phyloP scores from a whole-genome alignment of 2,329 filamentous ascomycete species.

The Alternaria sp. region DNA sequence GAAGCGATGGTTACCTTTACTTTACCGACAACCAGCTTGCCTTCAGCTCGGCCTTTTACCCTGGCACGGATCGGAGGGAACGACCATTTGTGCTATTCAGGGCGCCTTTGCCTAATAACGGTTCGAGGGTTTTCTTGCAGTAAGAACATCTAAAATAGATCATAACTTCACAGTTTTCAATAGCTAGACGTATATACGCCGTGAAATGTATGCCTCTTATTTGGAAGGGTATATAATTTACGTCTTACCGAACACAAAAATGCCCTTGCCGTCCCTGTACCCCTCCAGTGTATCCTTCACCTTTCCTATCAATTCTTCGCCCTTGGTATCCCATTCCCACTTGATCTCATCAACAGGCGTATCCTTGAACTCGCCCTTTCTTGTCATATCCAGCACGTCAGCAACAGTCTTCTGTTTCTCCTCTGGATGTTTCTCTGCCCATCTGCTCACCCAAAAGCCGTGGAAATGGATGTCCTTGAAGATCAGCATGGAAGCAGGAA shows the following conservation, averaged over 20 bases:
- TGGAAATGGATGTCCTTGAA: constrained; percentile 91
- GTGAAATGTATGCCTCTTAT: background rate
- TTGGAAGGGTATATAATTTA: constrained; percentile 14
- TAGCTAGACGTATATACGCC: background rate
- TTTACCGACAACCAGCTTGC: constrained; percentile 63
- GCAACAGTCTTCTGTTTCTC: constrained; percentile 83
- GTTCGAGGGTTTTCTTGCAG: constrained; percentile 50
- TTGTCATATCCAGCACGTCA: constrained; percentile 80
- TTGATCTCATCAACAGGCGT: constrained; percentile 81
- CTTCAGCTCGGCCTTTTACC: constrained; percentile 48
- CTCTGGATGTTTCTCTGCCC: constrained; percentile 78
- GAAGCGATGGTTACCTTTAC: constrained; percentile 61
- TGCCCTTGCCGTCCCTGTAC: constrained; percentile 85
- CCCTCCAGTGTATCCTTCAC: constrained; percentile 86
- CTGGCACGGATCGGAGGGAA: constrained; percentile 54
- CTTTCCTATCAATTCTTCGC: constrained; percentile 72
- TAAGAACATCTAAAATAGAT: background rate
- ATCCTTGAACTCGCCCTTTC: constrained; percentile 81
- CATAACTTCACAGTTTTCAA: background rate
- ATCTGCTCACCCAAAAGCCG: constrained; percentile 94
- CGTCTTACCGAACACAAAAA: constrained; percentile 78
- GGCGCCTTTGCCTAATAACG: constrained; percentile 53
- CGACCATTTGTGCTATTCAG: constrained; percentile 57
- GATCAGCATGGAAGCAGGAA: constrained; percentile 87
- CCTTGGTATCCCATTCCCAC: constrained; percentile 85